Evolutionary conservation across 2,329 filamentous ascomycete species (phyloP).

Genomic region (Monilinia aucupariae): DNA sequence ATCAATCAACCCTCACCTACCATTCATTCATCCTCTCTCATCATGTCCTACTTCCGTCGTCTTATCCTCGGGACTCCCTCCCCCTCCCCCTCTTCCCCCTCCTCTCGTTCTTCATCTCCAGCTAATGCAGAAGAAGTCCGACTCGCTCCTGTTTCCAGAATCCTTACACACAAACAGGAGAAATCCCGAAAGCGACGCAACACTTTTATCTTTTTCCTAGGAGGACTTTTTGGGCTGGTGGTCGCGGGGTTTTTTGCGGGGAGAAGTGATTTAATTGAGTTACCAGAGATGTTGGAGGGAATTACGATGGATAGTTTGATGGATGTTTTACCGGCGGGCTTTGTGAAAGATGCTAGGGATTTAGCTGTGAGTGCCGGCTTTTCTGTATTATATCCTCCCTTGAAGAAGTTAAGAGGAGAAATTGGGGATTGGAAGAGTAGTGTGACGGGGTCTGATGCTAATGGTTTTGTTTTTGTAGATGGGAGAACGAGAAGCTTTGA

Average conservation of each 20-base stretch:
- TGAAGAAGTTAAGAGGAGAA: background rate
- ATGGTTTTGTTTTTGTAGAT: slow-evolving; percentile 46
- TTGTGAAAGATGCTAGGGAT: slow-evolving; percentile 80
- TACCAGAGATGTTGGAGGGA: slow-evolving; percentile 59
- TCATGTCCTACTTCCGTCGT: slow-evolving; percentile 6
- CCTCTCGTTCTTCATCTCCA: slow-evolving; percentile 20
- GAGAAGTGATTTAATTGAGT: slow-evolving; percentile 80
- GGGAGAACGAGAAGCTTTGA: slow-evolving; percentile 79
- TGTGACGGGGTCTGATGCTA: slow-evolving; percentile 3
- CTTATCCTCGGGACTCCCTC: slow-evolving; percentile 15
- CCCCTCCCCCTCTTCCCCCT: slow-evolving; percentile 20
- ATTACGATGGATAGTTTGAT: slow-evolving; percentile 79
- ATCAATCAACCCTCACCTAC: background rate
- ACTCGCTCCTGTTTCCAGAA: slow-evolving; percentile 46
- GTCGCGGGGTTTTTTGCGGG: slow-evolving; percentile 85
- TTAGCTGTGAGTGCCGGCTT: slow-evolving; percentile 55
- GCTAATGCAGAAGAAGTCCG: slow-evolving; percentile 41
- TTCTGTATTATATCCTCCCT: slow-evolving; percentile 6
- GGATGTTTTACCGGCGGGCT: slow-evolving; percentile 79
- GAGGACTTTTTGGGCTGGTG: slow-evolving; percentile 85
- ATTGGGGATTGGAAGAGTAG: background rate
- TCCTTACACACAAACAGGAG: slow-evolving; percentile 31
- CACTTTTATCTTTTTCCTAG: slow-evolving; percentile 79
- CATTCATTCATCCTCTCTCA: background rate
- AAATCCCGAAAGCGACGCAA: slow-evolving; percentile 53